These are phyloP conservation scores for Wickerhamia fluorescens DNA, from an alignment of 805 yeast species.

Conservation along the genomic window DNA sequence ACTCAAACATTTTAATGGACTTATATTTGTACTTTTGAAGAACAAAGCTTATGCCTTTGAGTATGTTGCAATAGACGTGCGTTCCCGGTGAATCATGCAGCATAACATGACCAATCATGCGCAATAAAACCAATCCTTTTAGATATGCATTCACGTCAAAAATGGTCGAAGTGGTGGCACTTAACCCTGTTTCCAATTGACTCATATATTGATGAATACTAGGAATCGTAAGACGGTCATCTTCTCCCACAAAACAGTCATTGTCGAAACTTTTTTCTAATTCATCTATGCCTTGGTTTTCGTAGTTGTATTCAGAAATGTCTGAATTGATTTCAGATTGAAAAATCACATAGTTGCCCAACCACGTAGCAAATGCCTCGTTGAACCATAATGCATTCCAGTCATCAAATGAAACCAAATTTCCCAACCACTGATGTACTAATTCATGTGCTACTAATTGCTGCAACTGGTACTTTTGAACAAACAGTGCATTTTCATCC, in stretches of 20 bases:
- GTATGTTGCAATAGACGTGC: slow-evolving; percentile 22
- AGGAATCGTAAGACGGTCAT: slow-evolving; percentile 14
- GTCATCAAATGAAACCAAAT: slow-evolving; percentile 56
- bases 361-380: slow-evolving; percentile 73
- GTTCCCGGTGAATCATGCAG: slow-evolving; percentile 16
- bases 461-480: slow-evolving; percentile 29
- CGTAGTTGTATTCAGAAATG: slow-evolving; percentile 6
- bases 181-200: slow-evolving; percentile 17
- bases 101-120: slow-evolving; percentile 44
- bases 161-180: slow-evolving; percentile 31
- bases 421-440: slow-evolving; percentile 79
- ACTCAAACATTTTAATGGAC: slow-evolving; percentile 41
- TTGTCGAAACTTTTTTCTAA: slow-evolving; percentile 27
- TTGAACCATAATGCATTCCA: slow-evolving; percentile 71
- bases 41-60: slow-evolving; percentile 30
- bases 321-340: slow-evolving; percentile 11
- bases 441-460: slow-evolving; percentile 66
- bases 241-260: slow-evolving; percentile 23
- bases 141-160: slow-evolving; percentile 48
- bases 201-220: slow-evolving; percentile 30
- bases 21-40: slow-evolving; percentile 26
- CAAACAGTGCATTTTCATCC: slow-evolving; percentile 13
- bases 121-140: slow-evolving; percentile 50
- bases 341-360: slow-evolving; percentile 44
- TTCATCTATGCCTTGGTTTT: slow-evolving; percentile 5